Evolutionary conservation across 805 yeast genomes (phyloP).

Genomic region (Wickerhamiella musiphila): DNA sequence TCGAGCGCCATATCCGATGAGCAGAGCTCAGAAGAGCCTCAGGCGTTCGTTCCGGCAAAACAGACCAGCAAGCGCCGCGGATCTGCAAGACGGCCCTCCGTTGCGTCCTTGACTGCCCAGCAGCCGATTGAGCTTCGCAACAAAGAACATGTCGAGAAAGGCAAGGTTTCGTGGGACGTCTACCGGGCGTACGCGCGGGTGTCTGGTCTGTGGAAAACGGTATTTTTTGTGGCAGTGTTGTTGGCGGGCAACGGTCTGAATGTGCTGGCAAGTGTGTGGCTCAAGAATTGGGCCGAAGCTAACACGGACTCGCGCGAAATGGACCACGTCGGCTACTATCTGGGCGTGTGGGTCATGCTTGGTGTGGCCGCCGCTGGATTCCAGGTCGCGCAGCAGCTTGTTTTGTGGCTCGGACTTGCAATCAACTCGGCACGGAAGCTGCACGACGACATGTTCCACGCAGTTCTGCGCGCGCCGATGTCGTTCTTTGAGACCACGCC

Average conservation of each 20-base stretch:
- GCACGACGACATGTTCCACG: constrained; percentile 56
- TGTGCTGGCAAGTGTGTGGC: constrained; percentile 73
- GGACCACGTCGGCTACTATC: constrained; percentile 52
- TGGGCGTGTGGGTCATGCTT: constrained; percentile 56
- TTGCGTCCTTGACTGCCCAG: constrained; percentile 33
- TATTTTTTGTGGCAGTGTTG: constrained; percentile 37
- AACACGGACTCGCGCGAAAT: constrained; percentile 53
- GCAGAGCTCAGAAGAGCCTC: no score
- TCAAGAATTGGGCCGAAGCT: constrained; percentile 92
- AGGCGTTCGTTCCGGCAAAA: no score
- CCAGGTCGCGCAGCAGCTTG: constrained; percentile 45
- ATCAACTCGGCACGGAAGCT: constrained; percentile 58
- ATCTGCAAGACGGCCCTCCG: constrained; percentile 39
- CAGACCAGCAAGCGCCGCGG: constrained; percentile 7
- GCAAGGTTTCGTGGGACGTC: constrained; percentile 79
- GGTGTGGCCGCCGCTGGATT: constrained; percentile 53
- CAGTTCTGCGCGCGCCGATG: constrained; percentile 82
- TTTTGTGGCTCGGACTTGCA: constrained; percentile 26
- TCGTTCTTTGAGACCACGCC: constrained; percentile 90
- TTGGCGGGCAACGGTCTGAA: constrained; percentile 41
- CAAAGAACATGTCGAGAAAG: constrained; percentile 81
- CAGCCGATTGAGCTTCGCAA: constrained; percentile 16
- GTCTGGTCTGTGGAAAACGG: constrained; percentile 54
- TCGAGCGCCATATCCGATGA: not conserved
- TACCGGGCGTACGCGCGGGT: constrained; percentile 75